These are phyloP conservation scores for Fraxinus greggii DNA, from an alignment of 305 asterid species.

Conservation along the genomic window DNA sequence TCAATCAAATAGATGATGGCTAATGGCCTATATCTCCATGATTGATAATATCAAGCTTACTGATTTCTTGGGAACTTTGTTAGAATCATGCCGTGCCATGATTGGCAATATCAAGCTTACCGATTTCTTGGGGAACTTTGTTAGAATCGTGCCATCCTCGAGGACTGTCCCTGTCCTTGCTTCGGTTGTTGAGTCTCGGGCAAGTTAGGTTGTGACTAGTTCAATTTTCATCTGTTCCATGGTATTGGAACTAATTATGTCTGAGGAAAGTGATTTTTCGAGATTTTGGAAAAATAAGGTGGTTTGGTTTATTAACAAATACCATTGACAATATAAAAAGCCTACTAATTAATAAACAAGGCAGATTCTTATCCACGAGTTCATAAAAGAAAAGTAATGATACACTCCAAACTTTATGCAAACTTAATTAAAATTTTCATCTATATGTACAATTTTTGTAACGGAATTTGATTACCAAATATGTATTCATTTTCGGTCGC, in stretches of 20 bases:
- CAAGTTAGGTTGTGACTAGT: background rate
- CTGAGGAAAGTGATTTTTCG: background rate
- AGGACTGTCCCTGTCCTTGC: background rate
- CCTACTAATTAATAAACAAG: no score
- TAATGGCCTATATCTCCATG: background rate
- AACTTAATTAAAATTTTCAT: background rate
- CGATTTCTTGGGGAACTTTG: background rate
- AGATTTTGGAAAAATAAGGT: background rate
- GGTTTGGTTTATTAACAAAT: no score
- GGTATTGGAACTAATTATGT: background rate
- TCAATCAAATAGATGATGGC: background rate
- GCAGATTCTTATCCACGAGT: no score
- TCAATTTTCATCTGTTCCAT: background rate
- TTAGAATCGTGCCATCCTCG: background rate
- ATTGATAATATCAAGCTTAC: background rate
- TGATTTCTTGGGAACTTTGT: background rate
- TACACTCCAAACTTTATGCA: background rate
- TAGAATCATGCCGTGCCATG: background rate
- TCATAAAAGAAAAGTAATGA: no score
- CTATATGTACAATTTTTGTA: background rate
- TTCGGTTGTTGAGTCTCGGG: background rate
- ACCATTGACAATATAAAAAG: no score
- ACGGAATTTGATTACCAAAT: background rate
- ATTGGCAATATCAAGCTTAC: background rate
- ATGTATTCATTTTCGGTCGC: background rate